Evolutionary conservation across 2,329 filamentous ascomycete genomes (phyloP).

Genomic region (Cladophialophora carrionii): DNA sequence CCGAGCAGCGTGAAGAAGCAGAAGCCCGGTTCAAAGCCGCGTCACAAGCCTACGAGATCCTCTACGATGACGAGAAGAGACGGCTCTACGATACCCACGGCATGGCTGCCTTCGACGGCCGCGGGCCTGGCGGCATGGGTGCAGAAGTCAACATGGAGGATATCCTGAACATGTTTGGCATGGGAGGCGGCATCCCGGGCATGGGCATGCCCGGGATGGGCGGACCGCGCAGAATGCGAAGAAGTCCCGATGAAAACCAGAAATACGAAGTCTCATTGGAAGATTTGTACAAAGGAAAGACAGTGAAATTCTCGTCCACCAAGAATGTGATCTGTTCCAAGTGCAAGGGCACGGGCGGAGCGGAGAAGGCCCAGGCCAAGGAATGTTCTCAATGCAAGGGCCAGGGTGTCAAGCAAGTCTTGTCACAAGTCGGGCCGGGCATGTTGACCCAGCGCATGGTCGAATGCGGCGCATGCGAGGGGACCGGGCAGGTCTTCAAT

Average conservation of each 20-base stretch:
- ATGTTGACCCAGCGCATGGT: conserved; percentile 80
- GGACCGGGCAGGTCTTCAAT: conserved; percentile 83
- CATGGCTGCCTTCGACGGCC: conserved; percentile 91
- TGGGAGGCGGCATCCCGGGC: conserved; percentile 57
- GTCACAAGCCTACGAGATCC: conserved; percentile 95
- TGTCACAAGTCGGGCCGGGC: conserved; percentile 83
- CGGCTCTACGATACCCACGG: conserved; percentile 89
- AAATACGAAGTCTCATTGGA: conserved; percentile 89
- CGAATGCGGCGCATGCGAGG: conserved; percentile 79
- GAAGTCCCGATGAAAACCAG: conserved; percentile 82
- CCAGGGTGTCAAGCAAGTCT: conserved; percentile 71
- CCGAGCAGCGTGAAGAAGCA: conserved; percentile 79
- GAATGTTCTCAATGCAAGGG: conserved; percentile 85
- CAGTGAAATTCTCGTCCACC: conserved; percentile 91
- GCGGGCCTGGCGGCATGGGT: conserved; percentile 64
- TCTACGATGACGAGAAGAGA: conserved; percentile 92
- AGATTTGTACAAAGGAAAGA: conserved; percentile 98
- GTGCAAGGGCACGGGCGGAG: conserved; percentile 88
- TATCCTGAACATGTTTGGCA: conserved; percentile 71
- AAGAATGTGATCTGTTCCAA: conserved; percentile 87
- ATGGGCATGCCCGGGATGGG: conserved; percentile 60
- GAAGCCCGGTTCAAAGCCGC: conserved; percentile 92
- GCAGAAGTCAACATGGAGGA: conserved; percentile 77
- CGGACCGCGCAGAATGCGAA: conserved; percentile 64
- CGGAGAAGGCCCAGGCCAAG: conserved; percentile 84